Percentiles rank a stretch among this genome's conserved stretches.
These are phyloP conservation scores for Pythium aquatile DNA, from an alignment of 352 stramenopile genomes.

Conservation along the genomic window DNA sequence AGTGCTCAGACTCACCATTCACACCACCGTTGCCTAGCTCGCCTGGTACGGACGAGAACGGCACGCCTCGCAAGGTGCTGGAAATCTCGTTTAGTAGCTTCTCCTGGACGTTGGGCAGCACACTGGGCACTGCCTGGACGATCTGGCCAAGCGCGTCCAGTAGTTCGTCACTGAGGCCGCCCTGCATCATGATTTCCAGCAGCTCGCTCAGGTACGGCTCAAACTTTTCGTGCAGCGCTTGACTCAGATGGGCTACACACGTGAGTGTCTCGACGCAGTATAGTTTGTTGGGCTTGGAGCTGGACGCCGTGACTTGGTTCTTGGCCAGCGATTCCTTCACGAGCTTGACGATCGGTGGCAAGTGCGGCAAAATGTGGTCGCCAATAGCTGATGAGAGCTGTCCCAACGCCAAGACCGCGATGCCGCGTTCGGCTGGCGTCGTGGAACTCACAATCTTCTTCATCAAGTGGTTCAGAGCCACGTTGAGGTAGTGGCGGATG, in stretches of 20 bases:
- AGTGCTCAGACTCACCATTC: constrained; percentile 14
- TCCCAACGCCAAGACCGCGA: constrained; percentile 93
- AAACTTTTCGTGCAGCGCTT: constrained; percentile 56
- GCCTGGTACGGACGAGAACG: constrained; percentile 42
- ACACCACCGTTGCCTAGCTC: constrained; percentile 19
- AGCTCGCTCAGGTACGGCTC: constrained; percentile 73
- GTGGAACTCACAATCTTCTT: constrained; percentile 71
- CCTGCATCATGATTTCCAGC: constrained; percentile 83
- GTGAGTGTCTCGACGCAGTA: constrained; percentile 84
- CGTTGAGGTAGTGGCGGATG: constrained; percentile 91
- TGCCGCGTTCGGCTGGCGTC: constrained; percentile 54
- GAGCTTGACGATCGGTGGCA: constrained; percentile 76
- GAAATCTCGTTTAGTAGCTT: constrained; percentile 96
- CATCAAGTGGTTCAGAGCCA: constrained; percentile 80
- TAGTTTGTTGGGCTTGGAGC: constrained; percentile 63
- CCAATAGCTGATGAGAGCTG: constrained; percentile 90
- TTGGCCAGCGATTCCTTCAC: constrained; percentile 72
- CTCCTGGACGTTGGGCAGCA: constrained; percentile 91
- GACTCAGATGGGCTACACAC: constrained; percentile 76
- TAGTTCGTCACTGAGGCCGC: constrained; percentile 92
- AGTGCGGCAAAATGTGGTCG: constrained; percentile 81
- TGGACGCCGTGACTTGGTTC: constrained; percentile 33
- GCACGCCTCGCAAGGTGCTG: constrained; percentile 87
- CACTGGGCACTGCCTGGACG: constrained; percentile 84
- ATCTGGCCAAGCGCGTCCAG: constrained; percentile 93